A percentile compares a stretch with the other conserved stretches of the same genome.
These are phyloP conservation scores for Boletus barrowsii DNA, from an alignment of 768 basidiomycete species.

Conservation along the genomic window DNA sequence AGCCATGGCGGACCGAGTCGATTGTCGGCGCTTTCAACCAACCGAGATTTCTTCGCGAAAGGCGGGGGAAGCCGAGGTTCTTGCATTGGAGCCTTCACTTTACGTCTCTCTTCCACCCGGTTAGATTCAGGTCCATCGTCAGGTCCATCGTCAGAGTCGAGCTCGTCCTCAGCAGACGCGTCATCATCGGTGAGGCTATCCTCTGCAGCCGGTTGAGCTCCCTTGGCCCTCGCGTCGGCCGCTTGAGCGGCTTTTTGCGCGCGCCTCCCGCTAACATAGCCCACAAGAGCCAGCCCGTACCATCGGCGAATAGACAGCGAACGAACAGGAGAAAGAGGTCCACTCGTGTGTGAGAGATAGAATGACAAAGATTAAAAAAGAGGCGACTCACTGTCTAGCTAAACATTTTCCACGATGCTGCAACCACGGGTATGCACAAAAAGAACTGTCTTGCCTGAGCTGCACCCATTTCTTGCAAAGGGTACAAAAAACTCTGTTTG, in stretches of 20 bases:
- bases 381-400: conserved; percentile 56
- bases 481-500: conserved; percentile 69
- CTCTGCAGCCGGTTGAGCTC: conserved; percentile 24
- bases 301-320: conserved; percentile 3
- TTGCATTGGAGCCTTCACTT: conserved; percentile 18
- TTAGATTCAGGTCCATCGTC: conserved; percentile 21
- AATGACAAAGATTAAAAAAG: not conserved
- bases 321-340: not conserved
- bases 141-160: conserved; percentile 36
- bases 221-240: conserved; percentile 43
- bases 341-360: conserved; percentile 11
- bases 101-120: conserved; percentile 25
- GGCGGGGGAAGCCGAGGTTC: conserved; percentile 18
- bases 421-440: conserved; percentile 80
- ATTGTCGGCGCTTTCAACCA: conserved; percentile 14
- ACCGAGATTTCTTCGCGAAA: conserved; percentile 25
- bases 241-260: conserved; percentile 53
- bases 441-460: conserved; percentile 71
- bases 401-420: conserved; percentile 77
- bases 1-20: conserved; percentile 22
- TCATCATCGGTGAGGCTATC: conserved; percentile 33
- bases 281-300: not conserved
- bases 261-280: conserved; percentile 47
- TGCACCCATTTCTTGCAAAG: conserved; percentile 84
- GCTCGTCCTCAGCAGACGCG: conserved; percentile 32